These are phyloP conservation scores for Ustilago shanxiensis DNA, from an alignment of 1,284 basidiomycete genomes.

Conservation along the genomic window DNA sequence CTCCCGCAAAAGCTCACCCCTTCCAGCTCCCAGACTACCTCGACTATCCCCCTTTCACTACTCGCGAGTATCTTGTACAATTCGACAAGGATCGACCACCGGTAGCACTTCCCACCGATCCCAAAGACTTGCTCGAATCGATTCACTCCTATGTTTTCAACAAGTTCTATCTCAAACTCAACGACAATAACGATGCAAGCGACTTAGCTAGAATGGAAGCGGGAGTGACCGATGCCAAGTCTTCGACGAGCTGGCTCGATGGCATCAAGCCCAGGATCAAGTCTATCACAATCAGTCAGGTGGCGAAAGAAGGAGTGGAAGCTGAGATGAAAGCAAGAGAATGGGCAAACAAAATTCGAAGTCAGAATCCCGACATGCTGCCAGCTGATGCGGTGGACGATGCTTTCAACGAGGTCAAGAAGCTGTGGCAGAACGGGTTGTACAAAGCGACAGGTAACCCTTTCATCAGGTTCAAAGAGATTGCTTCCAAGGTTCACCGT, in stretches of 20 bases:
- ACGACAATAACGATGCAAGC: neutral
- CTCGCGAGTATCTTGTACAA: neutral
- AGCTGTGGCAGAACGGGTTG: neutral
- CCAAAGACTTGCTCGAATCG: neutral
- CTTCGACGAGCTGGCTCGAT: neutral
- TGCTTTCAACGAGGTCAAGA: neutral
- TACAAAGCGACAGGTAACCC: neutral
- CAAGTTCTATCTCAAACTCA: neutral
- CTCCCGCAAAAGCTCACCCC: neutral
- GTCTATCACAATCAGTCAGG: neutral
- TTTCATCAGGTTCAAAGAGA: neutral
- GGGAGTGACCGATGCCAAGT: too few relatives aligned
- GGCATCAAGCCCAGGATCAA: neutral
- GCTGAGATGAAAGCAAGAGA: neutral
- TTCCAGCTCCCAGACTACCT: neutral
- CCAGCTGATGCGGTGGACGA: neutral
- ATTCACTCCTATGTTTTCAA: neutral
- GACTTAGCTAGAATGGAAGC: neutral
- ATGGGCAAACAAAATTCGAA: neutral
- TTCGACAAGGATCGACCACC: neutral
- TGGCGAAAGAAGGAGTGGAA: neutral
- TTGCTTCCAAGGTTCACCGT: slow-evolving; percentile 20
- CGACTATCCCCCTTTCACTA: neutral
- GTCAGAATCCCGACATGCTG: neutral
- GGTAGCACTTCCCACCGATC: neutral